Base-by-base conservation (phyloP, 2,329 filamentous ascomycete genomes). In the Clonostachys rhizophaga region DNA sequence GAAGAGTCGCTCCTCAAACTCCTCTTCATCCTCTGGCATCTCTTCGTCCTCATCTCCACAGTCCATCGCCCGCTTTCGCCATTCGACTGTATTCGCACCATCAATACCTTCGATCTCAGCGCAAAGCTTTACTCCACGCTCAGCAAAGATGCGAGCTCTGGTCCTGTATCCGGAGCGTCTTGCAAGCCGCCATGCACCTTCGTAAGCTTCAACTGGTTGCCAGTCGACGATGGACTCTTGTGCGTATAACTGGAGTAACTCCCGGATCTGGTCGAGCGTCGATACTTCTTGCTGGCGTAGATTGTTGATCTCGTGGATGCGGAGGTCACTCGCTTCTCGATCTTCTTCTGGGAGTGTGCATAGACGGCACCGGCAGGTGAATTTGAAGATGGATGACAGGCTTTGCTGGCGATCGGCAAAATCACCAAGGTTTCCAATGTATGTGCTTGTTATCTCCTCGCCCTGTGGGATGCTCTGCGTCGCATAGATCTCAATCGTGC, bases 371-470 rank as follows among this genome's bases (percentile, higher is more conserved):
- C n/a, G 12, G 40, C 45, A 47, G 40, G 10, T 11, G 45, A 47
- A 47, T 33, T 36, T 16, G n/a, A 42, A 24, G 12, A 35, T 10
- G 4, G 16, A 6, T 33, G 7, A 2, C 10, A 47, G 39, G 39
- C 42, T 34, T 3, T 11, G 3, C 39, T 36, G 45, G 24, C 45
- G n/a, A n/a, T n/a, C n/a, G n/a, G n/a, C n/a, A n/a, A n/a, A n/a
- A n/a, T n/a, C n/a, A n/a, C 24, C 40, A 6, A 47, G 30, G 12
- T 18, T 17, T 16, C 30, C 17, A 33, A 42, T 34, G 40, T 42
- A 47, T 8, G 20, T 35, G 24, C 33, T 42, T 14, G 45, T 47
- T 30, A 47, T 47, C 39, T 47, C 45, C n/a, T 47, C 45, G 24
- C 39, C 45, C 3, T 17, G n/a, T 8, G 35, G 12, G 39, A 47